phyloP scores from a whole-genome alignment of 371 early-diverging fungal species.

The Mortierella sp. region DNA sequence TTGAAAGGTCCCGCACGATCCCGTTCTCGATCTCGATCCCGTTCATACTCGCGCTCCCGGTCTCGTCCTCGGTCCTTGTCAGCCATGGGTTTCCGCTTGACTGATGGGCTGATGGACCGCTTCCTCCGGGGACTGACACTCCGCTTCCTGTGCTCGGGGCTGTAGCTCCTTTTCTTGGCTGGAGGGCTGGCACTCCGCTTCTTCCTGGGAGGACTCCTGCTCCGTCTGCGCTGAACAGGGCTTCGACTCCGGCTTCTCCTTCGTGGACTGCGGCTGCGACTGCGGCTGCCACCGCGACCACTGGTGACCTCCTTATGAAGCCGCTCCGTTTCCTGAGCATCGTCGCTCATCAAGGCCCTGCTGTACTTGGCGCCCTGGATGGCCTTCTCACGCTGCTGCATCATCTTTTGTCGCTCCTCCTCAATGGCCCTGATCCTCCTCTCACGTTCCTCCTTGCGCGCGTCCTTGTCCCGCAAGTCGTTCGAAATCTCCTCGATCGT shows the following conservation, averaged over 20 bases:
- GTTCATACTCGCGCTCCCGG: constrained; percentile 29
- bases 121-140: constrained; percentile 34
- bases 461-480: constrained; percentile 22
- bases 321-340: constrained; percentile 42
- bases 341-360: constrained; percentile 40
- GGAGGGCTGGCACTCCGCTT: constrained; percentile 20
- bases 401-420: constrained; percentile 33
- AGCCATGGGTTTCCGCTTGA: constrained; percentile 32
- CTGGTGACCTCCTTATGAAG: constrained; percentile 31
- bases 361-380: constrained; percentile 37
- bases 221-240: constrained; percentile 29
- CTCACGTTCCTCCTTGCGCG: constrained; percentile 37
- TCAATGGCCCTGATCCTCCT: constrained; percentile 37
- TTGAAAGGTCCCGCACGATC: constrained; percentile 16
- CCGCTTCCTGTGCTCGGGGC: constrained; percentile 34
- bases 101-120: constrained; percentile 29
- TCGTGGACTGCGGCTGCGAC: constrained; percentile 27
- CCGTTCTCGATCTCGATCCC: constrained; percentile 25
- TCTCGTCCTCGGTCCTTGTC: constrained; percentile 35
- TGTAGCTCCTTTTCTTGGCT: constrained; percentile 29
- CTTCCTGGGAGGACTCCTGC: constrained; percentile 26
- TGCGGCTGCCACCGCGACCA: constrained; percentile 24
- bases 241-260: constrained; percentile 34
- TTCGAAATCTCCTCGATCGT: constrained; percentile 35
- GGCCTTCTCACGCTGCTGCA: constrained; percentile 42